Evolutionary conservation across 768 basidiomycete species (phyloP).

Genomic region (Trametes coccinea): DNA sequence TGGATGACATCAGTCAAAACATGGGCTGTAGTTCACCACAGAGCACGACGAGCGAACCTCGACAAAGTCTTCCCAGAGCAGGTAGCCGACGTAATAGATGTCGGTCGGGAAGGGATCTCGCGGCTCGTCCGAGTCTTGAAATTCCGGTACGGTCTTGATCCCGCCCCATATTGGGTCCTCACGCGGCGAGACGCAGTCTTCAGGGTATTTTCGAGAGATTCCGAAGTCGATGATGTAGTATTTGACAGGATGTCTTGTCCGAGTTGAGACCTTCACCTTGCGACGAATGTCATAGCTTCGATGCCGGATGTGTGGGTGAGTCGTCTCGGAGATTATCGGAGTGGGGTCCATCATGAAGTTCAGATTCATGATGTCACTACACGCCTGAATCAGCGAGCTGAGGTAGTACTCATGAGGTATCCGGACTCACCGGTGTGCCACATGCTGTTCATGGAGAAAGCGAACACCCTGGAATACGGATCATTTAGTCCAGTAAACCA

Average conservation of each 20-base stretch:
- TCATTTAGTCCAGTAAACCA: no score
- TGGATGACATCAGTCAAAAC: neutral
- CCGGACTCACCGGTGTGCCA: conserved; percentile 39
- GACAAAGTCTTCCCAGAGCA: conserved; percentile 15
- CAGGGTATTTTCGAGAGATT: conserved; percentile 28
- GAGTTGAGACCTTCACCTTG: conserved; percentile 4
- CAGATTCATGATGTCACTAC: conserved; percentile 13
- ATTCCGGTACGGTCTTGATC: conserved; percentile 28
- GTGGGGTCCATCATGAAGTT: conserved; percentile 27
- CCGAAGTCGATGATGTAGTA: conserved; percentile 34
- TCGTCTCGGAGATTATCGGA: conserved; percentile 17
- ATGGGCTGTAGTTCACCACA: neutral
- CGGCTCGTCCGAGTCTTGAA: conserved; percentile 9
- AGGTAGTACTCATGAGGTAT: no score
- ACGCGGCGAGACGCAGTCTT: conserved; percentile 25
- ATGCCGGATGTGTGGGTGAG: no score
- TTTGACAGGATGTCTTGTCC: conserved; percentile 28
- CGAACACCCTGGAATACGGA: conserved; percentile 31
- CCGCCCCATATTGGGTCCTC: conserved; percentile 25
- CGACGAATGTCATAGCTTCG: no score
- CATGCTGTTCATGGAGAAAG: conserved; percentile 39
- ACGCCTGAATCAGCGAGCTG: neutral
- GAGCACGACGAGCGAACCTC: neutral
- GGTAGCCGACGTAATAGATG: conserved; percentile 23
- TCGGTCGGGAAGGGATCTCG: conserved; percentile 29